These are phyloP conservation scores for Penicillium chermesinum DNA, from an alignment of 495 filamentous ascomycete species.

Conservation along the genomic window DNA sequence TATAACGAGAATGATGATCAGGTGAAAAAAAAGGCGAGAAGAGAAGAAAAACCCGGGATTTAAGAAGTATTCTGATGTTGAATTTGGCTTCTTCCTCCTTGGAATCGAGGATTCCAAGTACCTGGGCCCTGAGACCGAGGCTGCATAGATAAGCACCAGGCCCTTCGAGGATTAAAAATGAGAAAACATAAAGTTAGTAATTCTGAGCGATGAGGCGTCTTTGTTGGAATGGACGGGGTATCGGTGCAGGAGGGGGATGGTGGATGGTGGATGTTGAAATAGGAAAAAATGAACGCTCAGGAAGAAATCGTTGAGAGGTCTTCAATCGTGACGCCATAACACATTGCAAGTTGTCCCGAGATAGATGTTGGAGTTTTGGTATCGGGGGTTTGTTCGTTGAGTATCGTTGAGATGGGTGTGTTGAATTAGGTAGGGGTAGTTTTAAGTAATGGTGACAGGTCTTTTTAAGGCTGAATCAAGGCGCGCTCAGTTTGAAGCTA, in stretches of 20 bases:
- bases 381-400: conserved; percentile 29
- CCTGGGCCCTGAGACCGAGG: not conserved
- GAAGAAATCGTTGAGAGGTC: conserved; percentile 50
- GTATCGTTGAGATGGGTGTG: conserved; percentile 42
- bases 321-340: conserved; percentile 46
- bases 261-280: conserved; percentile 41
- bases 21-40: conserved; percentile 9
- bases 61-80: conserved; percentile 28
- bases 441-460: conserved; percentile 18
- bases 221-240: conserved; percentile 38
- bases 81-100: conserved; percentile 29
- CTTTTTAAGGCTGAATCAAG: not conserved
- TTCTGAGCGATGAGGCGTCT: conserved; percentile 30
- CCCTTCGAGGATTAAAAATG: conserved; percentile 9
- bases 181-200: conserved; percentile 24
- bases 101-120: conserved; percentile 3
- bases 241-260: conserved; percentile 23
- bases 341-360: conserved; percentile 31
- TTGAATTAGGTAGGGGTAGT: conserved; percentile 38
- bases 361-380: conserved; percentile 26
- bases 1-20: conserved; percentile 6
- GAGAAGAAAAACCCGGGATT: not conserved
- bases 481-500: conserved; percentile 30
- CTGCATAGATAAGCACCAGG: conserved; percentile 16
- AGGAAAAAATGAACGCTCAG: conserved; percentile 33